These are phyloP conservation scores for Kodamaea kakaduensis DNA, from an alignment of 805 yeast genomes.

Conservation along the genomic window DNA sequence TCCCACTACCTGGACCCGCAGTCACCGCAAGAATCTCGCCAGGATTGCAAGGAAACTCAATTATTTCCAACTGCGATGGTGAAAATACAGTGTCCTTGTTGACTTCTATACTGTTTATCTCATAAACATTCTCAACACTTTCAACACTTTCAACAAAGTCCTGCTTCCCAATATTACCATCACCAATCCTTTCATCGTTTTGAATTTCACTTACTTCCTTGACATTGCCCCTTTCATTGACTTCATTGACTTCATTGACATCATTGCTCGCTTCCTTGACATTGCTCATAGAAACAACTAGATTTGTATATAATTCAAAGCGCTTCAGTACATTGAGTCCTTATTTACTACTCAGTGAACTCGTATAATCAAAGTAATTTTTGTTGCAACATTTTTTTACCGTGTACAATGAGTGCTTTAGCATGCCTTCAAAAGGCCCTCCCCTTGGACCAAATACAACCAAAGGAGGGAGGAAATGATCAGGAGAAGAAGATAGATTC, in stretches of 20 bases:
- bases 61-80: constrained; percentile 42
- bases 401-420: constrained; percentile 16
- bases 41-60: constrained; percentile 36
- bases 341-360: not conserved
- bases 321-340: not conserved
- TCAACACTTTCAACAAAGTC: no score
- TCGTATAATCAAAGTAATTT: no score
- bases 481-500: no score
- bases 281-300: not conserved
- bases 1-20: constrained; percentile 78
- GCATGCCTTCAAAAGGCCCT: constrained; percentile 11
- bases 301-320: not conserved
- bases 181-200: no score
- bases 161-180: no score
- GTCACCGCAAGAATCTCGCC: constrained; percentile 45
- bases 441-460: constrained; percentile 7
- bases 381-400: no score
- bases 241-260: not conserved
- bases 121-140: no score
- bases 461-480: not conserved
- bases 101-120: no score
- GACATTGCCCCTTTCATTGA: no score
- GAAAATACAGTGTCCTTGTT: no score
- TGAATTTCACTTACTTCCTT: no score
- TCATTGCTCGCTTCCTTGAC: not conserved